Percentiles rank a stretch among this genome's conserved stretches.
phyloP scores from a whole-genome alignment of 495 filamentous ascomycete species.

The Talaromyces proteolyticus region DNA sequence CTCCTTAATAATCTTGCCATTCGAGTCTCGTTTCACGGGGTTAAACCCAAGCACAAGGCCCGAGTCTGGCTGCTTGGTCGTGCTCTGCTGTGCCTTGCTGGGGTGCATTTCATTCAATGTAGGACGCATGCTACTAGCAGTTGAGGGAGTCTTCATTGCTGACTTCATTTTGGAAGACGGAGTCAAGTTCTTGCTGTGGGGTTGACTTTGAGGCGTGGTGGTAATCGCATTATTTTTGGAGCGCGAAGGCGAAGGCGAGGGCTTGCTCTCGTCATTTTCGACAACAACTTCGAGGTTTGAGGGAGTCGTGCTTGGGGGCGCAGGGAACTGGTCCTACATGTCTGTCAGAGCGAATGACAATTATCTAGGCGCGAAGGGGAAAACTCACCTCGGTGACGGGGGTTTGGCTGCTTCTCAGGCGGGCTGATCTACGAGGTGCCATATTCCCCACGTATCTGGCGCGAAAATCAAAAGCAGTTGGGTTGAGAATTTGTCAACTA shows the following conservation, averaged over 20 bases:
- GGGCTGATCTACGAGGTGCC: slow-evolving; percentile 16
- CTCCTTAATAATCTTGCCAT: slow-evolving; percentile 32
- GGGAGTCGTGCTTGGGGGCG: slow-evolving; percentile 1
- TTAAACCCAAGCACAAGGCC: slow-evolving; percentile 63
- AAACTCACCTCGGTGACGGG: slow-evolving; percentile 14
- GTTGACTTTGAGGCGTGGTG: slow-evolving; percentile 12
- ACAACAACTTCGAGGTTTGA: slow-evolving; percentile 25
- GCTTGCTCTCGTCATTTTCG: slow-evolving; percentile 29
- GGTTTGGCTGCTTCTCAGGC: slow-evolving; percentile 11
- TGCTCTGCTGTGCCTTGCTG: slow-evolving; percentile 65
- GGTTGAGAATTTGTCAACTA: no score
- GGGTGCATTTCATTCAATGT: slow-evolving; percentile 72
- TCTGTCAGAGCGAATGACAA: background rate
- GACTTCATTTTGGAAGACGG: slow-evolving; percentile 10
- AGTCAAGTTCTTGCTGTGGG: slow-evolving; percentile 12
- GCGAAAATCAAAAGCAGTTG: background rate
- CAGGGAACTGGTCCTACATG: slow-evolving; percentile 6
- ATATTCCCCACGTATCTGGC: background rate
- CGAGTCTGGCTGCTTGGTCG: slow-evolving; percentile 60
- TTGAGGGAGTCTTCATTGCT: slow-evolving; percentile 46
- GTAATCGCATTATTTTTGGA: slow-evolving; percentile 2
- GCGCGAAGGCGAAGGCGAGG: slow-evolving; percentile 2
- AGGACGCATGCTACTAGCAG: slow-evolving; percentile 30
- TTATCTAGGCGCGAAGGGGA: background rate
- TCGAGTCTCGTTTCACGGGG: slow-evolving; percentile 46